A percentile compares a stretch with the other conserved stretches of the same genome.
Evolutionary conservation across 495 filamentous ascomycete species (phyloP).

Genomic region (Xylaria venustula): DNA sequence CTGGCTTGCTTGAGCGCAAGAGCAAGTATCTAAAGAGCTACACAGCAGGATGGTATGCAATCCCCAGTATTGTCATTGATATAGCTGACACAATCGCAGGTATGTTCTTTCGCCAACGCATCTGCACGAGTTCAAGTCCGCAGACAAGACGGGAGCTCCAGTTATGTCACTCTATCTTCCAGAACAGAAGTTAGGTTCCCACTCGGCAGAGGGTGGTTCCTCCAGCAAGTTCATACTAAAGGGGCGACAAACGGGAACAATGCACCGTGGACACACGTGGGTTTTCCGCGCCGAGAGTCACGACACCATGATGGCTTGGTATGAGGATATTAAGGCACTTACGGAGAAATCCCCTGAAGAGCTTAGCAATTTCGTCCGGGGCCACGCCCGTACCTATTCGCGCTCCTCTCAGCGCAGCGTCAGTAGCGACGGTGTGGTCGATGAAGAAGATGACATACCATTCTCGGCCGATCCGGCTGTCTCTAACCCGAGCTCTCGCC

Average conservation of each 20-base stretch:
- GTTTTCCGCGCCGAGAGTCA: conserved; percentile 94
- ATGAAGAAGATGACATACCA: conserved; percentile 86
- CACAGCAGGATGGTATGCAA: conserved; percentile 85
- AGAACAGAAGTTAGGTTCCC: conserved; percentile 92
- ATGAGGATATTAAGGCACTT: conserved; percentile 82
- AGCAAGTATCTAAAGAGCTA: conserved; percentile 99
- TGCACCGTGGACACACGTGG: conserved; percentile 97
- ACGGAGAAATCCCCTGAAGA: conserved; percentile 89
- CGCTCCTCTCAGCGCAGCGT: conserved; percentile 61
- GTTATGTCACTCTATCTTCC: conserved; percentile 95
- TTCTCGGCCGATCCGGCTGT: conserved; percentile 61
- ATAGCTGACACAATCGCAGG: conserved; percentile 55
- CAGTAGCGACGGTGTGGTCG: conserved; percentile 71
- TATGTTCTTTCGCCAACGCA: conserved; percentile 96
- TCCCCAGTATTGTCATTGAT: not conserved
- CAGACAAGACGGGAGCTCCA: conserved; percentile 63
- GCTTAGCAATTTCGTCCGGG: conserved; percentile 78
- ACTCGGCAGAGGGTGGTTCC: conserved; percentile 76
- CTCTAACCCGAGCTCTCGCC: conserved; percentile 40
- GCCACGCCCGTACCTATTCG: conserved; percentile 73
- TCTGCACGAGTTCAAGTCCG: conserved; percentile 96
- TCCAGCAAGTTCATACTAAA: conserved; percentile 99
- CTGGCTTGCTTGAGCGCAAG: conserved; percentile 92
- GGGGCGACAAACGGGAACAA: conserved; percentile 85
- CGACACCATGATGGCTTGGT: conserved; percentile 97